These are phyloP conservation scores for Ambrosiella cleistominuta DNA, from an alignment of 2,329 filamentous ascomycete genomes.

Conservation along the genomic window DNA sequence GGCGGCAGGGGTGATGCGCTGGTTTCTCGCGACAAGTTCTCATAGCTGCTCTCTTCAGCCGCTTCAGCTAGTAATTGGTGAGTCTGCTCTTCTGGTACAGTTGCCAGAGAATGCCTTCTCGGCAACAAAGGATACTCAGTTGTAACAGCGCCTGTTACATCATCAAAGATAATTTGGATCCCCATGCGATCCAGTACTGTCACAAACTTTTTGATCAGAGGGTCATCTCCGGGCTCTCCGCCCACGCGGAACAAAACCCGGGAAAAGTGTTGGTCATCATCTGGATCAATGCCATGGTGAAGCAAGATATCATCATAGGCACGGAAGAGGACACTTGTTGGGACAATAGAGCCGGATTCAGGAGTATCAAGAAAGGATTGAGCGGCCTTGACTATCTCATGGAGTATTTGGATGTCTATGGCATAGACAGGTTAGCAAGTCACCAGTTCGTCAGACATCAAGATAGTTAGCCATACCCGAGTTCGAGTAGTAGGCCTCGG, in stretches of 20 bases:
- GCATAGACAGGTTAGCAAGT: background rate
- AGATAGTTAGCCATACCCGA: constrained; percentile 28
- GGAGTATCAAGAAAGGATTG: constrained; percentile 42
- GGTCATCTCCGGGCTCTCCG: constrained; percentile 37
- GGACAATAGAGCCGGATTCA: constrained; percentile 40
- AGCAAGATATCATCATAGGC: constrained; percentile 66
- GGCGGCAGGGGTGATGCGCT: constrained; percentile 7
- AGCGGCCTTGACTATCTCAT: constrained; percentile 57
- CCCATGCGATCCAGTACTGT: constrained; percentile 49
- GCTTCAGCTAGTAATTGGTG: constrained; percentile 5
- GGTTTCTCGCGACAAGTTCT: constrained; percentile 5
- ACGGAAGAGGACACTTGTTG: constrained; percentile 61
- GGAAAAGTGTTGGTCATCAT: constrained; percentile 58
- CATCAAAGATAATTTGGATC: constrained; percentile 49
- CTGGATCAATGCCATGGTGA: constrained; percentile 49
- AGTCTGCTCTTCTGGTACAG: constrained; percentile 11
- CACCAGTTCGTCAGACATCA: background rate
- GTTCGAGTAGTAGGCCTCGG: constrained; percentile 38
- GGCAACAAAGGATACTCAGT: constrained; percentile 9
- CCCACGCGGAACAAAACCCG: constrained; percentile 67
- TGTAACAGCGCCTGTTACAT: constrained; percentile 11
- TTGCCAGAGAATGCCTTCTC: constrained; percentile 9
- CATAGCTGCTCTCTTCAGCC: constrained; percentile 10
- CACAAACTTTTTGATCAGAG: constrained; percentile 53
- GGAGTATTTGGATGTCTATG: constrained; percentile 60